Evolutionary conservation across 495 filamentous ascomycete species (phyloP).

Genomic region (Penicillium simplicissimum): DNA sequence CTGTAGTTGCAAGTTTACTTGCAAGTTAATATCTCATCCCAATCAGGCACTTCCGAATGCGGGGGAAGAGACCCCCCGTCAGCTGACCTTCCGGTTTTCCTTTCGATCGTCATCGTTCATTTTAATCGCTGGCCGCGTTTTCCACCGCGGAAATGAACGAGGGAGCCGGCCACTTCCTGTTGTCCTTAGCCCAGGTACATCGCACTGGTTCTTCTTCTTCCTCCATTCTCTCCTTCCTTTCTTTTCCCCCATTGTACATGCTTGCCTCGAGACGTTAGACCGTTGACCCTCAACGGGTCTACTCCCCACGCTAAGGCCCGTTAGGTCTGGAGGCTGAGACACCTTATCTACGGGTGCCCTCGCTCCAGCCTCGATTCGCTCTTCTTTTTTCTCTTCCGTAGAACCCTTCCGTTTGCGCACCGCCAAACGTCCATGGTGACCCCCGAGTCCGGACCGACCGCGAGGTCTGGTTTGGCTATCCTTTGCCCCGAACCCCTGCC

Average conservation of each 20-base stretch:
- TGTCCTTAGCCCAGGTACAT: too few species aligned
- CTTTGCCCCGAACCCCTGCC: neutral
- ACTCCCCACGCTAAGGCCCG: conserved; percentile 24
- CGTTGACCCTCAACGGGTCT: conserved; percentile 32
- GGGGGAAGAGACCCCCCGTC: conserved; percentile 13
- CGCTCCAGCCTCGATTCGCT: conserved; percentile 7
- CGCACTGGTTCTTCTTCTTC: neutral
- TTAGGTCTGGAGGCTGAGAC: conserved; percentile 31
- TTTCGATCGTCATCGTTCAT: conserved; percentile 5
- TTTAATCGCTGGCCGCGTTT: neutral
- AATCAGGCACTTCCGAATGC: conserved; percentile 19
- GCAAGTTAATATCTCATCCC: too few species aligned
- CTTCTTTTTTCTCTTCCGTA: neutral
- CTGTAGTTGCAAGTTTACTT: too few species aligned
- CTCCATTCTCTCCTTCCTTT: neutral
- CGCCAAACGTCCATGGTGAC: conserved; percentile 24
- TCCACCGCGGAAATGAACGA: neutral
- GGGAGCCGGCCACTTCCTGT: too few species aligned
- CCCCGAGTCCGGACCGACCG: conserved; percentile 30
- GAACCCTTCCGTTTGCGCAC: conserved; percentile 18
- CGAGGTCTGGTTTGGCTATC: conserved; percentile 25
- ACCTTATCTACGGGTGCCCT: conserved; percentile 19
- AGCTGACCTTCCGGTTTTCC: conserved; percentile 19
- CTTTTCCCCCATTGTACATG: conserved; percentile 5
- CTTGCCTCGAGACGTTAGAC: conserved; percentile 11